Evolutionary conservation across 345 rosid species (phyloP).

Genomic region (Populus tremula): DNA sequence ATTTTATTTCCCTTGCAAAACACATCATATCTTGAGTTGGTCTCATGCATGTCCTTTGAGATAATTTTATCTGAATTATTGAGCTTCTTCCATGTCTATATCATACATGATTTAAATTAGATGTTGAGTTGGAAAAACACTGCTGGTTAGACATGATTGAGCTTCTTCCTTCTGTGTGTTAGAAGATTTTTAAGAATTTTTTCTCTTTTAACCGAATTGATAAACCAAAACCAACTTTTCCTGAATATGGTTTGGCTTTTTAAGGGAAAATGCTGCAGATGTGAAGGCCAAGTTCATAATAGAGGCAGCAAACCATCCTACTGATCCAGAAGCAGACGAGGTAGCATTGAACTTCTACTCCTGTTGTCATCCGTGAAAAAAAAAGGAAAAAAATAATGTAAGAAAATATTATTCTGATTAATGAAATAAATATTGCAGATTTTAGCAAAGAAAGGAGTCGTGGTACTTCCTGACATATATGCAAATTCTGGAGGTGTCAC

Average conservation of each 20-base stretch:
- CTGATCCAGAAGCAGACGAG: slow-evolving; percentile 98
- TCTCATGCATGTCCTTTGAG: background rate
- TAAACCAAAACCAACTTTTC: background rate
- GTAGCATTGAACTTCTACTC: slow-evolving; percentile 29
- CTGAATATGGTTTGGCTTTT: slow-evolving; percentile 1
- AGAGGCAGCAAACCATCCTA: slow-evolving; percentile 98
- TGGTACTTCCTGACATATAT: slow-evolving; percentile 93
- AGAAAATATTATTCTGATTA: slow-evolving; percentile 1
- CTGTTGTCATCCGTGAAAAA: background rate
- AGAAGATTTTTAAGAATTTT: background rate
- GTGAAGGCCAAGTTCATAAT: slow-evolving; percentile 91
- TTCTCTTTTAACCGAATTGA: background rate
- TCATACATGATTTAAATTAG: background rate
- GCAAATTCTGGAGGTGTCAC: slow-evolving; percentile 99
- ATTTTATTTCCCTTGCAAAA: background rate
- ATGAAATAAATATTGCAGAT: slow-evolving; percentile 50
- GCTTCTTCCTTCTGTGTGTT: background rate
- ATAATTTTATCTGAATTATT: background rate
- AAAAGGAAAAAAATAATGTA: too few species aligned
- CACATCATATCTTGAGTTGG: background rate
- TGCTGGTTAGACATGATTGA: background rate
- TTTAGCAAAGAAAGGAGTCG: slow-evolving; percentile 82
- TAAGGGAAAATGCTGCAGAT: slow-evolving; percentile 85
- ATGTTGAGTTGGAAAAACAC: background rate
- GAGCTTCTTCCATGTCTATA: too few species aligned